These are phyloP conservation scores for Ophiocordyceps polyrhachis-furcata DNA, from an alignment of 2,329 filamentous ascomycete genomes.

Conservation along the genomic window DNA sequence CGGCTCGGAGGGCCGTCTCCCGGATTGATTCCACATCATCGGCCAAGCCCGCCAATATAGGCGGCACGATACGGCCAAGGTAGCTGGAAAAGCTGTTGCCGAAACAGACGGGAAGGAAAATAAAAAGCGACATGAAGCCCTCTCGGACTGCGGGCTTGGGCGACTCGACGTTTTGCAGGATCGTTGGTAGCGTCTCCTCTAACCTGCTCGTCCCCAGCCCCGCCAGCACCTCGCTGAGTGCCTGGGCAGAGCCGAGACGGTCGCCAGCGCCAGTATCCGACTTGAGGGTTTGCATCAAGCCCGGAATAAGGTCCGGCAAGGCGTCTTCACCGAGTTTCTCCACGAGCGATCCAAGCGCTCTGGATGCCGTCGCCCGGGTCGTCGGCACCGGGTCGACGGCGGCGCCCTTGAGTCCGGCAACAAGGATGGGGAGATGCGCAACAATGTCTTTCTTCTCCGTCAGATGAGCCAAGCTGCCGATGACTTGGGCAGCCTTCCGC, in stretches of 20 bases:
- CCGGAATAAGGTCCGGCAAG: slow-evolving; percentile 88
- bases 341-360: slow-evolving; percentile 86
- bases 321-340: slow-evolving; percentile 97
- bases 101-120: slow-evolving; percentile 96
- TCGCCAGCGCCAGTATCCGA: slow-evolving; percentile 94
- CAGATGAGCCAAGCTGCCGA: slow-evolving; percentile 89
- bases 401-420: slow-evolving; percentile 73
- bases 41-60: slow-evolving; percentile 82
- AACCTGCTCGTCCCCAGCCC: slow-evolving; percentile 81
- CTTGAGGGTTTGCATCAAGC: slow-evolving; percentile 93
- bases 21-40: slow-evolving; percentile 94
- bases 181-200: slow-evolving; percentile 90
- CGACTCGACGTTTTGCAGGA: slow-evolving; percentile 88
- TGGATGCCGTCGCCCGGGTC: slow-evolving; percentile 87
- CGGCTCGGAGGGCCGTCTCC: slow-evolving; percentile 87
- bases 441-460: slow-evolving; percentile 92
- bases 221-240: slow-evolving; percentile 86
- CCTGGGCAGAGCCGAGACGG: slow-evolving; percentile 86
- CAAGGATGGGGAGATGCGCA: slow-evolving; percentile 76
- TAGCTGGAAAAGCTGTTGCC: slow-evolving; percentile 97
- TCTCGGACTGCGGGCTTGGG: slow-evolving; percentile 80
- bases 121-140: slow-evolving; percentile 98
- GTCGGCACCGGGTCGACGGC: slow-evolving; percentile 92
- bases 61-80: slow-evolving; percentile 84
- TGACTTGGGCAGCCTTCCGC: slow-evolving; percentile 90